Percentiles rank a stretch among this genome's conserved stretches.
These are phyloP conservation scores for Phialophora expanda DNA, from an alignment of 2,329 filamentous ascomycete genomes.

Conservation along the genomic window DNA sequence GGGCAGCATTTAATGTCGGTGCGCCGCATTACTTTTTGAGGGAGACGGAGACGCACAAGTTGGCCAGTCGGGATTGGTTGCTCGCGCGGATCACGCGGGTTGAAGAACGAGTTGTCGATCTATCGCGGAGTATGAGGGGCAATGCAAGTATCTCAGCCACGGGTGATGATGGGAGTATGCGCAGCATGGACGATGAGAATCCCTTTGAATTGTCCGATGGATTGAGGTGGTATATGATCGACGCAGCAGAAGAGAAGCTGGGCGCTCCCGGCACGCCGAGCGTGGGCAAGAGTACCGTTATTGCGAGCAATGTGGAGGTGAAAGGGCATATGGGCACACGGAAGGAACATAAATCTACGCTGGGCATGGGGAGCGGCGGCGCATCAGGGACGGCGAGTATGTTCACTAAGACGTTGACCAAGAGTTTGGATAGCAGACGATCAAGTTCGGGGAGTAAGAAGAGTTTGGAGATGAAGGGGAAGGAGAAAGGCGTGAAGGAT, in stretches of 20 bases:
- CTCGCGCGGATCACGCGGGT: constrained; percentile 89
- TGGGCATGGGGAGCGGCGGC: constrained; percentile 37
- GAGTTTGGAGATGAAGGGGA: constrained; percentile 49
- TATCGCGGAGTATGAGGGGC: constrained; percentile 69
- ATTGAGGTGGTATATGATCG: constrained; percentile 92
- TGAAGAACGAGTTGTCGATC: constrained; percentile 89
- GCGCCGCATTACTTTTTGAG: constrained; percentile 96
- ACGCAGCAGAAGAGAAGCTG: constrained; percentile 90
- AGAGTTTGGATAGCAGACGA: constrained; percentile 87
- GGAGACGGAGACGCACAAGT: constrained; percentile 85
- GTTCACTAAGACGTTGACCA: constrained; percentile 78
- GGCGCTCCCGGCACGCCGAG: constrained; percentile 91
- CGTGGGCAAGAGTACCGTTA: constrained; percentile 88
- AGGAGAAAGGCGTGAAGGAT: constrained; percentile 28
- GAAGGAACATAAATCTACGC: constrained; percentile 33
- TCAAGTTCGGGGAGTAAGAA: constrained; percentile 87
- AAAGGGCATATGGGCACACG: constrained; percentile 63
- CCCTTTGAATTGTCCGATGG: constrained; percentile 96
- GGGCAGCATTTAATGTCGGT: constrained; percentile 98
- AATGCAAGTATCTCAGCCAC: constrained; percentile 47
- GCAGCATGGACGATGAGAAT: constrained; percentile 82
- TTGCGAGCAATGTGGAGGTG: constrained; percentile 83
- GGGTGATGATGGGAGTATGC: constrained; percentile 54
- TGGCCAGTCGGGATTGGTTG: constrained; percentile 90
- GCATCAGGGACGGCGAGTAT: constrained; percentile 52